These are phyloP conservation scores for Jimgerdemannia flammicorona DNA, from an alignment of 192 early-diverging fungal species.

Conservation along the genomic window DNA sequence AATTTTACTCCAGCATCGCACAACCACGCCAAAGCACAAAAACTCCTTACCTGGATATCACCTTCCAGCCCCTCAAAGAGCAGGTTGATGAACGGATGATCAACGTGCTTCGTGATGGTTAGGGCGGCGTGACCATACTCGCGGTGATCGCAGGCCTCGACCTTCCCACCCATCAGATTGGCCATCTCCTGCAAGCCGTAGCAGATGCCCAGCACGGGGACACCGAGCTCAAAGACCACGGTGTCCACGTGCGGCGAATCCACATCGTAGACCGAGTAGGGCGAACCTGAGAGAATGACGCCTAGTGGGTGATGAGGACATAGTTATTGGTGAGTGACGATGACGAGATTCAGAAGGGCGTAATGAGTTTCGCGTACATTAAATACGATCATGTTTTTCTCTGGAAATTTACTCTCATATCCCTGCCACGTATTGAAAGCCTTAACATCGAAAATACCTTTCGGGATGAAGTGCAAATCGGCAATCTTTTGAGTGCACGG, in stretches of 20 bases:
- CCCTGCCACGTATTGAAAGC: slow-evolving; percentile 1
- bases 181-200: slow-evolving; percentile 98
- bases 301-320: slow-evolving; percentile 34
- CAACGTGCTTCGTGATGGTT: slow-evolving; percentile 55
- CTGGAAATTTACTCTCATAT: too few relatives aligned
- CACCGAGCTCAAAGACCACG: slow-evolving; percentile 81
- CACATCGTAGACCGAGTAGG: slow-evolving; percentile 94
- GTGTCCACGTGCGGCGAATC: slow-evolving; percentile 94
- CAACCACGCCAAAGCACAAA: not conserved
- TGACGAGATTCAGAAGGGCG: too few relatives aligned
- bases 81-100: slow-evolving; percentile 54
- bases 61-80: slow-evolving; percentile 71
- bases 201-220: slow-evolving; percentile 97
- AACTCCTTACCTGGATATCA: slow-evolving; percentile 45
- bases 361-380: too few relatives aligned
- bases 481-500: slow-evolving; percentile 95
- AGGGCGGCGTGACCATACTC: slow-evolving; percentile 94
- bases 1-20: slow-evolving; percentile 19
- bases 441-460: slow-evolving; percentile 45
- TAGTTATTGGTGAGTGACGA: not conserved
- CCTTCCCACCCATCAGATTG: slow-evolving; percentile 84
- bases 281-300: slow-evolving; percentile 93
- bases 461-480: slow-evolving; percentile 93
- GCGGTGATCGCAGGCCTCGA: slow-evolving; percentile 81
- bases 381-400: too few relatives aligned